Evolutionary conservation across 2,329 filamentous ascomycete species (phyloP).

Genomic region (Fusarium agapanthi): DNA sequence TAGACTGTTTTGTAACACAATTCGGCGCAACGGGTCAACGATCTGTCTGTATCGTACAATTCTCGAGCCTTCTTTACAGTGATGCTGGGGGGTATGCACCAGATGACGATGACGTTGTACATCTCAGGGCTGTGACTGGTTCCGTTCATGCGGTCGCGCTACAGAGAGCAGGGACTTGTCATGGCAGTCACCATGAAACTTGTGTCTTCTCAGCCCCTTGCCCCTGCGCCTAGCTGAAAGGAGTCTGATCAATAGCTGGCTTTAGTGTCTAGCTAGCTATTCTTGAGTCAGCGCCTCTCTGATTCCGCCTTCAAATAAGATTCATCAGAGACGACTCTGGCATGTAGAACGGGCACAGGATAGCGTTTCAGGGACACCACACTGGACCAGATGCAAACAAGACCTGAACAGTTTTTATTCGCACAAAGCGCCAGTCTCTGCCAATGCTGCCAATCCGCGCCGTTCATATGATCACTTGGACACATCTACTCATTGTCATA

Average conservation of each 20-base stretch:
- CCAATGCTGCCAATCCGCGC: not conserved
- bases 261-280: not conserved
- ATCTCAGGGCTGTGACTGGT: constrained; percentile 14
- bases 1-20: constrained; percentile 41
- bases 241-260: not conserved
- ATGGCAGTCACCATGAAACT: not conserved
- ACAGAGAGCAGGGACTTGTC: not conserved
- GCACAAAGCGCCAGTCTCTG: not conserved
- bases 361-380: not conserved
- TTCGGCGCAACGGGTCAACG: constrained; percentile 34
- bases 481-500: not conserved
- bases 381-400: not conserved
- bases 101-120: constrained; percentile 20
- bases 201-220: not conserved
- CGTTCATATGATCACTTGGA: not conserved
- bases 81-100: not conserved
- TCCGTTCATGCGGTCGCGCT: constrained; percentile 15
- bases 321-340: not conserved
- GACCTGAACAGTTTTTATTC: not conserved
- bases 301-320: not conserved
- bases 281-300: not conserved
- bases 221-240: constrained; percentile 10
- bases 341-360: not conserved
- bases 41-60: constrained; percentile 21
- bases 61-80: not conserved